These are phyloP conservation scores for Rhododendron williamsianum DNA, from an alignment of 148 eudicot species.

Conservation along the genomic window DNA sequence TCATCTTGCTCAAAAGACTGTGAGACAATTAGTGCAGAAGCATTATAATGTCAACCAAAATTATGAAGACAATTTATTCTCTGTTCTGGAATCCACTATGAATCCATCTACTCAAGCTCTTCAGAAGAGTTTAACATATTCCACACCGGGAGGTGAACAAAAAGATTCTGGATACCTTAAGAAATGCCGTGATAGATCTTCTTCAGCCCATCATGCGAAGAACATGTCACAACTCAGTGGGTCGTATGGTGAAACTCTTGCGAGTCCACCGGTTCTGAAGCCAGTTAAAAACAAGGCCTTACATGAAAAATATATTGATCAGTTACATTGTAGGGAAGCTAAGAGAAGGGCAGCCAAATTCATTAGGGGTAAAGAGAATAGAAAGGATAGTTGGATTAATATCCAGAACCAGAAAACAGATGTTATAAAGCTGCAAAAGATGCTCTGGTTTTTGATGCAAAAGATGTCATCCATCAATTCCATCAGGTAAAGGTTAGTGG, in stretches of 20 bases:
- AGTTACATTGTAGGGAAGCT: constrained; percentile 61
- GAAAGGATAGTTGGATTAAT: constrained; percentile 11
- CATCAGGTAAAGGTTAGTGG: too few species aligned
- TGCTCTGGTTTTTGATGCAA: constrained; percentile 61
- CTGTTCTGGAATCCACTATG: constrained; percentile 46
- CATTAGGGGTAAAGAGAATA: constrained; percentile 17
- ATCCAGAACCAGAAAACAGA: constrained; percentile 25
- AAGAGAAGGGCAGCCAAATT: constrained; percentile 55
- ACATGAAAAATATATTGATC: constrained; percentile 83
- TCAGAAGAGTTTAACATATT: constrained; percentile 17
- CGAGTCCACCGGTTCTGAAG: constrained; percentile 76
- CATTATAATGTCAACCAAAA: constrained; percentile 39
- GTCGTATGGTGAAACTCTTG: constrained; percentile 17
- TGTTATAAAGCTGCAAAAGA: constrained; percentile 52
- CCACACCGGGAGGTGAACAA: constrained; percentile 35
- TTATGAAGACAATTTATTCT: constrained; percentile 48
- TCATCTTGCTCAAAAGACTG: constrained; percentile 52
- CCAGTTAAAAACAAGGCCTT: constrained; percentile 63
- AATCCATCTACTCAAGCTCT: constrained; percentile 18
- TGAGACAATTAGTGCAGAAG: constrained; percentile 60
- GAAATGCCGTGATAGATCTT: constrained; percentile 28
- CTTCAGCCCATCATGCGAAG: constrained; percentile 36
- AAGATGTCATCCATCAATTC: constrained; percentile 36
- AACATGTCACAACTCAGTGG: constrained; percentile 38
- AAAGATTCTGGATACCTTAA: constrained; percentile 29